Percentiles rank a stretch among this genome's conserved stretches.
phyloP scores from a whole-genome alignment of 441 rosid genomes.

The Adansonia madagascariensis region DNA sequence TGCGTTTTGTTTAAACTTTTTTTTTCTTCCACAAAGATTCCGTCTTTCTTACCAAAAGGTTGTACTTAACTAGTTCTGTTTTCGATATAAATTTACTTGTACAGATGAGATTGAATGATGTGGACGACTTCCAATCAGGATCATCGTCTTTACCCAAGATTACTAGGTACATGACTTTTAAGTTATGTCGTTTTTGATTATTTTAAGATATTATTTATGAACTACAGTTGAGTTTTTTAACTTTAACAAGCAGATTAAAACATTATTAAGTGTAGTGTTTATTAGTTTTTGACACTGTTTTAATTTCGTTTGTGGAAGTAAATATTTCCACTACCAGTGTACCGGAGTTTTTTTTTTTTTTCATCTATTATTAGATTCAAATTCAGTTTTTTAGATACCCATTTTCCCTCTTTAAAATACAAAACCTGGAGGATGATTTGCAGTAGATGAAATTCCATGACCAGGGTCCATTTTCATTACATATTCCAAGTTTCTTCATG shows the following conservation, averaged over 20 bases:
- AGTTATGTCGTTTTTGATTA: neutral
- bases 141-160: conserved; percentile 23
- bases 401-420: neutral
- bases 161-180: conserved; percentile 7
- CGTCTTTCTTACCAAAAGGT: neutral
- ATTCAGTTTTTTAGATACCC: neutral
- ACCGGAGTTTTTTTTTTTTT: too few species aligned
- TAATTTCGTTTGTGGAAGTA: too few species aligned
- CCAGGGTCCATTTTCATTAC: conserved; percentile 8
- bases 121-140: conserved; percentile 26
- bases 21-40: neutral
- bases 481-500: conserved; percentile 9
- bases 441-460: neutral
- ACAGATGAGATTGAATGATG: conserved; percentile 28
- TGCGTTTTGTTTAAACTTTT: neutral
- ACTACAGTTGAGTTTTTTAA: too few species aligned
- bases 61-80: neutral
- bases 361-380: neutral
- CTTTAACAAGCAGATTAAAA: too few species aligned
- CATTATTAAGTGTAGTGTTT: too few species aligned
- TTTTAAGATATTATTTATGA: neutral
- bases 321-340: too few species aligned
- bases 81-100: neutral
- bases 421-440: neutral
- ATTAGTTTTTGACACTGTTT: too few species aligned